phyloP scores from a whole-genome alignment of 192 early-diverging fungal genomes.

The Podila verticillata region DNA sequence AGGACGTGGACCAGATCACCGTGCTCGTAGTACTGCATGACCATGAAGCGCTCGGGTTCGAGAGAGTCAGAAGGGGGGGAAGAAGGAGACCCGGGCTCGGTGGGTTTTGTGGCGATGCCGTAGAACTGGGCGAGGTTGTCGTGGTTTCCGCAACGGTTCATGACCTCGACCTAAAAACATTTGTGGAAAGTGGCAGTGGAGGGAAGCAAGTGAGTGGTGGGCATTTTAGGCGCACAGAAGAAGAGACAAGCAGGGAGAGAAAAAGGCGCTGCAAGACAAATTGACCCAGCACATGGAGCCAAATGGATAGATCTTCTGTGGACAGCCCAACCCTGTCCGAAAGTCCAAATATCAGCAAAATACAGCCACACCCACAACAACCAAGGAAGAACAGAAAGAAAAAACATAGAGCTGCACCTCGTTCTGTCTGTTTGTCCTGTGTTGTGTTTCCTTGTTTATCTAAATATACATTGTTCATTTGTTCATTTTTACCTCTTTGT shows the following conservation, averaged over 20 bases:
- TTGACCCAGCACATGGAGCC: no score
- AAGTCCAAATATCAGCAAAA: no score
- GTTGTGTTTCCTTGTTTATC: no score
- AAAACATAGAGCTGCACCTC: not conserved
- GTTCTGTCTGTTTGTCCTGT: no score
- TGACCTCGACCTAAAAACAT: constrained; percentile 23
- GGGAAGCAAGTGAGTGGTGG: no score
- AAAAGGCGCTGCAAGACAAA: no score
- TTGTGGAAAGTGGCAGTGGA: not conserved
- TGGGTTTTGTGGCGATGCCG: constrained; percentile 13
- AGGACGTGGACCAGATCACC: constrained; percentile 18
- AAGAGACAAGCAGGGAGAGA: no score
- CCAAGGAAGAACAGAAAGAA: not conserved
- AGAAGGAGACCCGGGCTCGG: not conserved
- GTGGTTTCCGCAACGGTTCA: constrained; percentile 26
- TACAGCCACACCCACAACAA: no score
- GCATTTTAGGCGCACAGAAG: no score
- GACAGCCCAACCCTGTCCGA: no score
- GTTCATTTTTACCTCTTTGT: constrained; percentile 18
- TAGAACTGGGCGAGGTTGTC: constrained; percentile 34
- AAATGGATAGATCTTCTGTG: no score
- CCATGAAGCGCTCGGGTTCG: constrained; percentile 13
- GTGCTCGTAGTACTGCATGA: constrained; percentile 26
- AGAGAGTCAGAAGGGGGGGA: not conserved
- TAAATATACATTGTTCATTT: not conserved